Evolutionary conservation across 768 basidiomycete genomes (phyloP).

Genomic region (Mrakia hoshinonis): DNA sequence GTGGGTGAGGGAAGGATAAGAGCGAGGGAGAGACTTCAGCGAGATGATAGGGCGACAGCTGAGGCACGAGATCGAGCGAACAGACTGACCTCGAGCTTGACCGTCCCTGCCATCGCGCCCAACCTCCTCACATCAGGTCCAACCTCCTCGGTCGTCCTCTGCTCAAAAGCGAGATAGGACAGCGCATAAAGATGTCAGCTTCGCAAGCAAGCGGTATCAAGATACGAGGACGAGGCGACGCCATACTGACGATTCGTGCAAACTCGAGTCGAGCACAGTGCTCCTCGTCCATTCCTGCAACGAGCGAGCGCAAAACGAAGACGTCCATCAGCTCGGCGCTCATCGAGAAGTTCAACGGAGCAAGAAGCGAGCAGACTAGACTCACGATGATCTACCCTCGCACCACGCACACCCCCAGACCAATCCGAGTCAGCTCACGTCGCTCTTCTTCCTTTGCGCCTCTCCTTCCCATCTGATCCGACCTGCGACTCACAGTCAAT

Average conservation of each 20-base stretch:
- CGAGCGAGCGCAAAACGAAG: neutral
- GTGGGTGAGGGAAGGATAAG: neutral
- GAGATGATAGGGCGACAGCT: neutral
- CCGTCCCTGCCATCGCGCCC: neutral
- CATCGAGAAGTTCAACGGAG: neutral
- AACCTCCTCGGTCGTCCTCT: neutral
- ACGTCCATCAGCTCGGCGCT: too few species aligned
- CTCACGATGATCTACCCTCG: neutral
- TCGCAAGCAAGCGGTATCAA: neutral
- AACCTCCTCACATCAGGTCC: neutral
- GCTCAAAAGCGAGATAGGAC: neutral
- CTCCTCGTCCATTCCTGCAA: slow-evolving; percentile 1
- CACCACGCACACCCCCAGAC: too few species aligned
- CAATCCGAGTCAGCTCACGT: too few species aligned
- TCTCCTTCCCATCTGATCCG: too few species aligned
- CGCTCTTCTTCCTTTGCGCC: too few species aligned
- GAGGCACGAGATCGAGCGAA: too few species aligned
- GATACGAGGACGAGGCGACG: neutral
- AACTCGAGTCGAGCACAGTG: slow-evolving; percentile 4
- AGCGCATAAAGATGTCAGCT: neutral
- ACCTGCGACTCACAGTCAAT: neutral
- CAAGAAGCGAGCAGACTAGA: neutral
- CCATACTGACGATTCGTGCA: neutral
- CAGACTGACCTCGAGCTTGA: slow-evolving; percentile 6
- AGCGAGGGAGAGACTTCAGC: neutral